These are phyloP conservation scores for Postia placenta DNA, from an alignment of 768 basidiomycete species.

Conservation along the genomic window DNA sequence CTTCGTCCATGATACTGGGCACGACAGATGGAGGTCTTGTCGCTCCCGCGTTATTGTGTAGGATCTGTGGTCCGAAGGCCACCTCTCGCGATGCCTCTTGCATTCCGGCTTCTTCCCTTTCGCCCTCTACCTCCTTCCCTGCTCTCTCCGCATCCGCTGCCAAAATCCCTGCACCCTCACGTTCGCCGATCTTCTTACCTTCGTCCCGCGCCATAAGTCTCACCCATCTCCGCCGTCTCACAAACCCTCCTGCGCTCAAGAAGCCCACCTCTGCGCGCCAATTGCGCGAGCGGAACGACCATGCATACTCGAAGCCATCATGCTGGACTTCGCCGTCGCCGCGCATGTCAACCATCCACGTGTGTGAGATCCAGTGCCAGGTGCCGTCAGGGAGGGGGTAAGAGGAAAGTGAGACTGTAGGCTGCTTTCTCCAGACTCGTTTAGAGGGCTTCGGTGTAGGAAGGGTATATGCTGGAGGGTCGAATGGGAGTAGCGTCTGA, in stretches of 20 bases:
- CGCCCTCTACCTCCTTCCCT: constrained; percentile 2
- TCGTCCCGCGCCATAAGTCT: constrained; percentile 57
- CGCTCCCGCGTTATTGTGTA: constrained; percentile 10
- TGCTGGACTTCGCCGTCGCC: constrained; percentile 72
- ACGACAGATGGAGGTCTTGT: constrained; percentile 22
- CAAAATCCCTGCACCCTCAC: too few species aligned
- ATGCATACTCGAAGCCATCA: constrained; percentile 86
- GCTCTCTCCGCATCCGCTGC: constrained; percentile 7
- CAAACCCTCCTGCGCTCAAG: constrained; percentile 63
- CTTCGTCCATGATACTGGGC: constrained; percentile 23
- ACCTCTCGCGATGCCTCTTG: not conserved
- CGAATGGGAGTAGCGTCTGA: constrained; percentile 60
- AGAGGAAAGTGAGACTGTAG: constrained; percentile 48
- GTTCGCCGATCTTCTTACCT: not conserved
- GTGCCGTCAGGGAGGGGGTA: constrained; percentile 76
- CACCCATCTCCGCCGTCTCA: constrained; percentile 77
- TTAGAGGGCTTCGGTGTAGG: constrained; percentile 33
- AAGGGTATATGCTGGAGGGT: constrained; percentile 70
- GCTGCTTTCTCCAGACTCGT: constrained; percentile 37
- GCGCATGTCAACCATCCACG: constrained; percentile 90
- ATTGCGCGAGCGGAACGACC: constrained; percentile 56
- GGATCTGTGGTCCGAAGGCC: not conserved
- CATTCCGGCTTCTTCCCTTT: not conserved
- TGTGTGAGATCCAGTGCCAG: constrained; percentile 76
- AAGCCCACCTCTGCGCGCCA: constrained; percentile 63